Conservation (phyloP, 2,329 filamentous ascomycete genomes). For the Diaporthe capsici region DNA sequence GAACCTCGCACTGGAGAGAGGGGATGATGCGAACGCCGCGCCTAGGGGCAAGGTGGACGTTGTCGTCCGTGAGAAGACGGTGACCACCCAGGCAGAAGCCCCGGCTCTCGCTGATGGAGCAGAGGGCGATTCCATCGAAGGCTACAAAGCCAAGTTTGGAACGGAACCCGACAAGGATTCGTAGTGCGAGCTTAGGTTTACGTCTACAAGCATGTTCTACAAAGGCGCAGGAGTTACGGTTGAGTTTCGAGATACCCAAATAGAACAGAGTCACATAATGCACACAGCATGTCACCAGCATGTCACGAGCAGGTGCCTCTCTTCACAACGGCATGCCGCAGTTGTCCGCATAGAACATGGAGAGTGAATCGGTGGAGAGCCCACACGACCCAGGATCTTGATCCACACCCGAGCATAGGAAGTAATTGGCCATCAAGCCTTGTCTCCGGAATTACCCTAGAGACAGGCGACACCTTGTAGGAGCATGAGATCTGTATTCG, state of each 20-base stretch:
- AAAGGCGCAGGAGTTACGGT: constrained; percentile 34
- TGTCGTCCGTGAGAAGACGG: constrained; percentile 66
- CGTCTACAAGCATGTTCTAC: constrained; percentile 23
- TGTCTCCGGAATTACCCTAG: constrained; percentile 69
- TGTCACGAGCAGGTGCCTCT: background rate
- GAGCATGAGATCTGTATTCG: constrained; percentile 71
- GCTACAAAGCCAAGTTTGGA: constrained; percentile 61
- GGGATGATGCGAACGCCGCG: constrained; percentile 48
- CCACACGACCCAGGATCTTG: constrained; percentile 27
- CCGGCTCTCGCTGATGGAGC: constrained; percentile 52
- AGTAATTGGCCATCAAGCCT: constrained; percentile 92
- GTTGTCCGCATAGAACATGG: background rate
- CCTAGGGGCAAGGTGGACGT: constrained; percentile 59
- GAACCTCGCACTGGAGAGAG: constrained; percentile 66
- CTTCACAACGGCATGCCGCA: background rate
- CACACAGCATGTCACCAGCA: constrained; percentile 16
- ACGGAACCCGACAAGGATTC: constrained; percentile 42
- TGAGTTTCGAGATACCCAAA: constrained; percentile 39
- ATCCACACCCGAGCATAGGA: constrained; percentile 33
- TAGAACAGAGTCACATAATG: background rate
- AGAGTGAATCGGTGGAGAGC: constrained; percentile 1
- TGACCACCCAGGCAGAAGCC: constrained; percentile 54
- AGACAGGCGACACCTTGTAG: constrained; percentile 92
- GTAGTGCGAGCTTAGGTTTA: background rate
- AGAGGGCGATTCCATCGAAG: constrained; percentile 61